A percentile compares a stretch with the other conserved stretches of the same genome.
Evolutionary conservation across 2,329 filamentous ascomycete species (phyloP).

Genomic region (Talaromyces sp.): DNA sequence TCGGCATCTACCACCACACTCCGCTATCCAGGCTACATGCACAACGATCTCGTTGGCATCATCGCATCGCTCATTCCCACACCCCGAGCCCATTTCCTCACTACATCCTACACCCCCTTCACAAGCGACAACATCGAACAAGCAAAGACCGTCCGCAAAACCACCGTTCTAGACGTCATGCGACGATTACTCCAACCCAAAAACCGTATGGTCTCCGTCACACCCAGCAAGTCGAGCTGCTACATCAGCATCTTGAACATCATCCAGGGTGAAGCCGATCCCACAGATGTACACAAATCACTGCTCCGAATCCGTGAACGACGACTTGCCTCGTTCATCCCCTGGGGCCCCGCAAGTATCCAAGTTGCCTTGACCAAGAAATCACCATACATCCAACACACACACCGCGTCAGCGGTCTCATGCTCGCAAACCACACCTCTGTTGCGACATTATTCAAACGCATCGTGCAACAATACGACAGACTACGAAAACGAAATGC

Average conservation of each 20-base stretch:
- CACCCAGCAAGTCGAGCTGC: conserved; percentile 93
- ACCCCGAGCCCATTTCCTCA: conserved; percentile 94
- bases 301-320: conserved; percentile 92
- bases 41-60: conserved; percentile 97
- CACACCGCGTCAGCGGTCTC: conserved; percentile 88
- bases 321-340: conserved; percentile 91
- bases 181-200: conserved; percentile 90
- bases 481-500: conserved; percentile 93
- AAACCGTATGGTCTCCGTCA: conserved; percentile 98
- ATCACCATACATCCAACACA: conserved; percentile 91
- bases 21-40: conserved; percentile 98
- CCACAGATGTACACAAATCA: conserved; percentile 97
- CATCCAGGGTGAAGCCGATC: conserved; percentile 97
- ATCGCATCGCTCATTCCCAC: conserved; percentile 94
- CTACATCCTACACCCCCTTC: conserved; percentile 97
- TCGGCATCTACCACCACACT: conserved; percentile 95
- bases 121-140: conserved; percentile 94
- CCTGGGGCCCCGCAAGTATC: conserved; percentile 96
- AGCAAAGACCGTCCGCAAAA: conserved; percentile 96
- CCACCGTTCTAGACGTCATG: conserved; percentile 97
- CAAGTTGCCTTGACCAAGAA: conserved; percentile 96
- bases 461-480: conserved; percentile 89
- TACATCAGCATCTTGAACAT: conserved; percentile 99
- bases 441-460: conserved; percentile 92
- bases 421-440: conserved; percentile 99